Conservation (phyloP, 495 filamentous ascomycete genomes). For the Penicillium cosmopolitanum region DNA sequence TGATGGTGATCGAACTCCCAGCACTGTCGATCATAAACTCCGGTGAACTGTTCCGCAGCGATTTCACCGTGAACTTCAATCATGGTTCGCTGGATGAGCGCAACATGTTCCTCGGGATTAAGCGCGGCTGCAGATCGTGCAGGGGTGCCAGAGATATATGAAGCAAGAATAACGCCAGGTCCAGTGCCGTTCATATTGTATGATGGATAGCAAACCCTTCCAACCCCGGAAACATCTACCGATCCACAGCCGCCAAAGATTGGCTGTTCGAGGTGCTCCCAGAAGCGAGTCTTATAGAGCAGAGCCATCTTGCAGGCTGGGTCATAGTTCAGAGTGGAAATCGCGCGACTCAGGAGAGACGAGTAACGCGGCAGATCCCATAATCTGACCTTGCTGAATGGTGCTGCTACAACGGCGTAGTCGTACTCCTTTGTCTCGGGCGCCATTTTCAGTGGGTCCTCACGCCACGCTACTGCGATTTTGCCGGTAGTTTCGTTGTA, state of each 20-base stretch:
- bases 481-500: conserved; percentile 46
- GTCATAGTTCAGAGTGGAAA: conserved; percentile 59
- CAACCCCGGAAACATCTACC: conserved; percentile 62
- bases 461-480: conserved; percentile 52
- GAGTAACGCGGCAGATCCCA: conserved; percentile 57
- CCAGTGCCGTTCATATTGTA: conserved; percentile 65
- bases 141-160: conserved; percentile 51
- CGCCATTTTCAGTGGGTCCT: conserved; percentile 40
- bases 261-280: conserved; percentile 64
- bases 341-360: conserved; percentile 59
- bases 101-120: conserved; percentile 56
- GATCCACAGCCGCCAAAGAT: conserved; percentile 66
- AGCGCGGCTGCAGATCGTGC: conserved; percentile 50
- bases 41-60: conserved; percentile 59
- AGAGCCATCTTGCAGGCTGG: conserved; percentile 67
- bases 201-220: conserved; percentile 63
- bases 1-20: conserved; percentile 60
- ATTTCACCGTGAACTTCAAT: conserved; percentile 62
- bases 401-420: conserved; percentile 65
- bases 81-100: conserved; percentile 60
- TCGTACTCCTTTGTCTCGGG: conserved; percentile 60
- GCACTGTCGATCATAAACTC: conserved; percentile 60
- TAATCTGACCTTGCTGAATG: conserved; percentile 60
- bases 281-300: conserved; percentile 67
- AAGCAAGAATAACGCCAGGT: conserved; percentile 64